Conservation (phyloP, 2,329 filamentous ascomycete genomes). For the Phaeosphaeria sp. region DNA sequence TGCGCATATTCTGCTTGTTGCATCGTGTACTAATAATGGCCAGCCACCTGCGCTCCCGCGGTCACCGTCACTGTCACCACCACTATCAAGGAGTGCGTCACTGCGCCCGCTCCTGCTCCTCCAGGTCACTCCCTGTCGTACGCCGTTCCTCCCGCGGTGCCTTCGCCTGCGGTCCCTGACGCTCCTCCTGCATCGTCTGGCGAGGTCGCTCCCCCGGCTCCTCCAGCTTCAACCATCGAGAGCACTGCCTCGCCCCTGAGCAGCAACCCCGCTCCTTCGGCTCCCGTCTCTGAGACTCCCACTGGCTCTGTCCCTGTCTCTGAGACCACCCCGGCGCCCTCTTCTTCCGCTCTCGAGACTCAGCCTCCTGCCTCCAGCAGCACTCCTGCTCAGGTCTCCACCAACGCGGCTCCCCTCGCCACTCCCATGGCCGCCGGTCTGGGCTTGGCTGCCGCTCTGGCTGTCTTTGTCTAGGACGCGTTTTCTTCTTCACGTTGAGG, state of each 20-base stretch:
- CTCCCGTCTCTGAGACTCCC: constrained; percentile 3
- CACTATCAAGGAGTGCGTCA: constrained; percentile 20
- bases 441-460: constrained; percentile 29
- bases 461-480: constrained; percentile 24
- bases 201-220: background rate
- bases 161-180: constrained; percentile 2
- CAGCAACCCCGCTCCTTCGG: constrained; percentile 10
- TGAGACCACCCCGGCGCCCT: constrained; percentile 12
- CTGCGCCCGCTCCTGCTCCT: constrained; percentile 12
- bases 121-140: constrained; percentile 9
- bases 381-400: constrained; percentile 14
- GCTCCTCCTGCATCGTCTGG: background rate
- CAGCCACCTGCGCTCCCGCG: constrained; percentile 22
- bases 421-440: constrained; percentile 24
- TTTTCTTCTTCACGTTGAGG: constrained; percentile 6
- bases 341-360: constrained; percentile 17
- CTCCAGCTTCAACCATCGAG: constrained; percentile 9
- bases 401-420: constrained; percentile 25
- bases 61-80: constrained; percentile 34
- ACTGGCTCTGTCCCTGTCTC: constrained; percentile 4
- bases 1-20: constrained; percentile 5
- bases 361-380: constrained; percentile 5
- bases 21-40: constrained; percentile 13
- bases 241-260: constrained; percentile 11
- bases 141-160: constrained; percentile 10